phyloP scores from a whole-genome alignment of 2,329 filamentous ascomycete genomes.

The Nothomitra cinnamomea region DNA sequence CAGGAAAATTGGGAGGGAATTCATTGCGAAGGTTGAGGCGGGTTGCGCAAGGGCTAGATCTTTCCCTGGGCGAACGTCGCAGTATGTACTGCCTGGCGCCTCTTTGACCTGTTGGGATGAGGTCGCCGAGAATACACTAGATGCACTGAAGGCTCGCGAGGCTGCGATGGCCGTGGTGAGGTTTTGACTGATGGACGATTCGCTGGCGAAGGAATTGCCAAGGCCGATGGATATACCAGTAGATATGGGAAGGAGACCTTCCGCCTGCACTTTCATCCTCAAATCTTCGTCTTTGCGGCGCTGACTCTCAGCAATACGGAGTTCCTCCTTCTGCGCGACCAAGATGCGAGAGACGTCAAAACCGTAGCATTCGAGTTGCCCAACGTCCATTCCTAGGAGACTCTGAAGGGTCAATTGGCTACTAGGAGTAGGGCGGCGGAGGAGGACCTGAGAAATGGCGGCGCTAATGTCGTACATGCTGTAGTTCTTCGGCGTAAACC shows the following conservation, averaged over 20 bases:
- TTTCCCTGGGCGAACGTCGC: slow-evolving; percentile 1
- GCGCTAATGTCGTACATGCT: slow-evolving; percentile 90
- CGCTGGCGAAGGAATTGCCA: neutral
- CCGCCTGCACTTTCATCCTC: slow-evolving; percentile 47
- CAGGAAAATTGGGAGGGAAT: neutral
- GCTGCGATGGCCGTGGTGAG: neutral
- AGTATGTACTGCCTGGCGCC: neutral
- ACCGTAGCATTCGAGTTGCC: slow-evolving; percentile 66
- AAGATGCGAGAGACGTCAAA: slow-evolving; percentile 96
- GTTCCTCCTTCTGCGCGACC: slow-evolving; percentile 71
- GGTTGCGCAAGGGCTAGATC: neutral
- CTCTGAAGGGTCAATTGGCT: slow-evolving; percentile 84
- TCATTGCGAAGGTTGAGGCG: neutral
- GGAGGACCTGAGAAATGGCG: slow-evolving; percentile 62
- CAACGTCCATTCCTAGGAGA: slow-evolving; percentile 69
- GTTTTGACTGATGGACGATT: neutral
- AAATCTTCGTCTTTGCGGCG: slow-evolving; percentile 61
- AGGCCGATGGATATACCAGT: neutral
- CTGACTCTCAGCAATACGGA: slow-evolving; percentile 70
- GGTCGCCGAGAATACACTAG: neutral
- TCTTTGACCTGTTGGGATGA: neutral
- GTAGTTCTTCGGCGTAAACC: slow-evolving; percentile 51
- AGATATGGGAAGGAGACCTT: slow-evolving; percentile 16
- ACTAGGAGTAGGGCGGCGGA: slow-evolving; percentile 71
- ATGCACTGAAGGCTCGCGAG: neutral